Evolutionary conservation across 495 filamentous ascomycete species (phyloP).

Genomic region (Aeminium ludgeri): DNA sequence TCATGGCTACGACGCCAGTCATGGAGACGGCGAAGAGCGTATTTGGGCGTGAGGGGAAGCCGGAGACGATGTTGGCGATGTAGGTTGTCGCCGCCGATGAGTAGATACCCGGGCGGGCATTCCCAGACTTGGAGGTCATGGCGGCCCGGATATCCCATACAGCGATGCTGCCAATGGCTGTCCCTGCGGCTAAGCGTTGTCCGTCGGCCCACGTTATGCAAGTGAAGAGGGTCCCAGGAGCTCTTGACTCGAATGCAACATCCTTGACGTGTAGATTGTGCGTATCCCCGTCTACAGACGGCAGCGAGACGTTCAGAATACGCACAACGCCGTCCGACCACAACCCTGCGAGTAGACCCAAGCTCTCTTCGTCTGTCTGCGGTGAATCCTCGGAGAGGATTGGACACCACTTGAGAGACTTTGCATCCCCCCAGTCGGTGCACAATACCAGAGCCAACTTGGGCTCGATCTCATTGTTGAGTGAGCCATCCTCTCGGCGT

Average conservation of each 20-base stretch:
- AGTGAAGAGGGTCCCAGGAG: conserved; percentile 36
- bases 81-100: conserved; percentile 42
- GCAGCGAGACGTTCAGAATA: conserved; percentile 37
- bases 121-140: conserved; percentile 5
- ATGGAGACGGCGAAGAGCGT: conserved; percentile 37
- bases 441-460: conserved; percentile 37
- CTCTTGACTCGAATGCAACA: conserved; percentile 38
- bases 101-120: conserved; percentile 36
- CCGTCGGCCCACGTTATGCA: conserved; percentile 46
- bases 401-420: conserved; percentile 47
- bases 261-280: conserved; percentile 29
- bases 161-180: conserved; percentile 43
- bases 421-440: conserved; percentile 44
- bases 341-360: conserved; percentile 46
- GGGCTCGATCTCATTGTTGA: conserved; percentile 29
- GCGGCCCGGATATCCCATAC: conserved; percentile 35
- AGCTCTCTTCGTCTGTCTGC: conserved; percentile 16
- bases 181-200: conserved; percentile 42
- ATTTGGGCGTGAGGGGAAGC: conserved; percentile 43
- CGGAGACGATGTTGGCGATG: conserved; percentile 37
- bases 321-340: conserved; percentile 46
- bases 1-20: conserved; percentile 42
- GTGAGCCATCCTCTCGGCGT: conserved; percentile 16
- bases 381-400: conserved; percentile 17
- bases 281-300: conserved; percentile 16